phyloP scores from a whole-genome alignment of 2,329 filamentous ascomycete species.

The Colletotrichum phormii region DNA sequence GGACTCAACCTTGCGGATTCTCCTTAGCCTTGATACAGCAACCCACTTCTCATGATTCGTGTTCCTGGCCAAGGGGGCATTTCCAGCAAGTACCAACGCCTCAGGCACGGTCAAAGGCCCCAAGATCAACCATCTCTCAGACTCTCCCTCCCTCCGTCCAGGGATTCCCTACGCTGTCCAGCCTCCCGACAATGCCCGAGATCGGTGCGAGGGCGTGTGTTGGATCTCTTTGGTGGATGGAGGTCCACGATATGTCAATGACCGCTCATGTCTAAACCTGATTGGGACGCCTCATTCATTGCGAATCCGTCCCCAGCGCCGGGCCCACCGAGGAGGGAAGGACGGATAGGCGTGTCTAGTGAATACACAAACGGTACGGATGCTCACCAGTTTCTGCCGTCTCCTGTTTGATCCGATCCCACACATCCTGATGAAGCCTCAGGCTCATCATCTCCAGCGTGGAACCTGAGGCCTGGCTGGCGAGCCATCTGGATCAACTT shows the following conservation, averaged over 20 bases:
- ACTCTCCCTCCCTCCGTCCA: not conserved
- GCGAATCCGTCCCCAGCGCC: conserved; percentile 24
- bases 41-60: conserved; percentile 37
- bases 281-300: conserved; percentile 35
- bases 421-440: not conserved
- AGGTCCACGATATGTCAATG: conserved; percentile 35
- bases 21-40: conserved; percentile 27
- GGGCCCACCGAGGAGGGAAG: conserved; percentile 18
- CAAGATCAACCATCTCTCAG: conserved; percentile 11
- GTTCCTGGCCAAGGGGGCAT: conserved; percentile 23
- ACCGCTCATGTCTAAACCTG: conserved; percentile 31
- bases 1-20: conserved; percentile 20
- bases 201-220: conserved; percentile 34
- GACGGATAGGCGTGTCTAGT: not conserved
- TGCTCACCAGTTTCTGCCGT: conserved; percentile 24
- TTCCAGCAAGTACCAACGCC: conserved; percentile 2
- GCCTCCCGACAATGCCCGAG: conserved; percentile 37
- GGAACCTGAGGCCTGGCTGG: conserved; percentile 35
- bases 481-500: conserved; percentile 38
- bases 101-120: conserved; percentile 1
- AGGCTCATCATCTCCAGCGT: not conserved
- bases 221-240: conserved; percentile 12
- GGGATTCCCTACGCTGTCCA: conserved; percentile 28
- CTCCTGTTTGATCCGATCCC: conserved; percentile 35
- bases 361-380: conserved; percentile 15